Percentiles rank a stretch among this genome's conserved stretches.
Conservation (phyloP, 2,329 filamentous ascomycete genomes). For the Penicillium paneum region DNA sequence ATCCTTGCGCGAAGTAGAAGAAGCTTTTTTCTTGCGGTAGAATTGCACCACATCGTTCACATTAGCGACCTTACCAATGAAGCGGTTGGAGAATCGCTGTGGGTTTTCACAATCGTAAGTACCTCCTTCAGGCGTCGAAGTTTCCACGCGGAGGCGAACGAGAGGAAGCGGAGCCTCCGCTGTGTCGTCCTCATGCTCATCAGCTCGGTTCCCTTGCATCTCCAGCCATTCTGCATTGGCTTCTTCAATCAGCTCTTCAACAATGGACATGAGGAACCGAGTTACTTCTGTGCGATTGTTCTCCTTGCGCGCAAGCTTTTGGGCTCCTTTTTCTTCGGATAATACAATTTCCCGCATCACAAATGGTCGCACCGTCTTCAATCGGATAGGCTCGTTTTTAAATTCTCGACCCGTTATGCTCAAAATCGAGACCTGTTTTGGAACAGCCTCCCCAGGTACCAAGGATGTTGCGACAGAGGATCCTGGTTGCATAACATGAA, state of each 20-base stretch:
- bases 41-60: slow-evolving; percentile 91
- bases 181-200: slow-evolving; percentile 53
- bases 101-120: slow-evolving; percentile 91
- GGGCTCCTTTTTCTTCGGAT: slow-evolving; percentile 70
- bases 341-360: slow-evolving; percentile 79
- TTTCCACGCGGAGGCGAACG: slow-evolving; percentile 87
- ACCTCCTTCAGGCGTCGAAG: slow-evolving; percentile 77
- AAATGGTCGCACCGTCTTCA: slow-evolving; percentile 89
- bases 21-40: slow-evolving; percentile 75
- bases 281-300: slow-evolving; percentile 83
- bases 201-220: slow-evolving; percentile 60
- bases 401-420: slow-evolving; percentile 82
- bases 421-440: slow-evolving; percentile 86
- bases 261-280: slow-evolving; percentile 68
- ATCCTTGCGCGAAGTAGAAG: slow-evolving; percentile 48
- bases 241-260: slow-evolving; percentile 82
- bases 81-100: slow-evolving; percentile 91
- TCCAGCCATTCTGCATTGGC: slow-evolving; percentile 77
- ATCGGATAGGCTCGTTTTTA: slow-evolving; percentile 70
- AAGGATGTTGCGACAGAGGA: slow-evolving; percentile 94
- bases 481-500: slow-evolving; percentile 95
- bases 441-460: slow-evolving; percentile 80
- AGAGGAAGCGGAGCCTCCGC: slow-evolving; percentile 71
- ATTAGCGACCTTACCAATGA: slow-evolving; percentile 87
- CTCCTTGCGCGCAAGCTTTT: slow-evolving; percentile 72